Evolutionary conservation across 2,329 filamentous ascomycete species (phyloP), one percentile per base, ranked within the genome.

Genomic region (Phoma herbarum): DNA sequence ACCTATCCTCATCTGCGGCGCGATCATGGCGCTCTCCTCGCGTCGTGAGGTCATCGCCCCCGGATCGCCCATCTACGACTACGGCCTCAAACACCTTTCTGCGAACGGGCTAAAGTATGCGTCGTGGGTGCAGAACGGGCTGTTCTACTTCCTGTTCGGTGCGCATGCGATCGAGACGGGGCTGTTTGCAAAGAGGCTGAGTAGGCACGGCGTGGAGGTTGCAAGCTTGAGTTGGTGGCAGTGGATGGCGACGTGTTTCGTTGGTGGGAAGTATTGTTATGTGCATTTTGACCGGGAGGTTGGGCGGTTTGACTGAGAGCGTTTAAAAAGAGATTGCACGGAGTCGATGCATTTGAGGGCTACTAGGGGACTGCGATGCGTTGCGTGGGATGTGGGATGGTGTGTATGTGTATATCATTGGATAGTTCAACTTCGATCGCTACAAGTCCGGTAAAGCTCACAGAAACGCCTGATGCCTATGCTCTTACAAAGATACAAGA

Each of bases 161-260:
- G 65, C 62, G 10, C 70, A 72, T 10, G 61, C 61, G 1, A 54
- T 70, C 3, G 69, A 71, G 42, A 66, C 65, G 10, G 64, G 51
- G 4, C 52, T 67, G 2, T 70, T 72, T 22, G 59, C 62, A 5
- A 62, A 57, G 45, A 52, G 61, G 20, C 31, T 71, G 39, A 57
- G 43, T 0, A 55, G 56, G 25, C 63, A 67, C 37, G 65, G 70
- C 0, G 58, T 72, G 1, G 48, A 59, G n/a, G 43, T 64, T 1
- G 12, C 49, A 12, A 68, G 67, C 31, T 20, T 33, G 3, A 56
- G 60, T 11, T 70, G 70, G 67, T 65, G 51, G 43, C 65, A 70
- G 50, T 70, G 69, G 68, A 60, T 71, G 23, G 66, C 42, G 1
- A 71, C 68, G 23, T 69, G 70, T 49, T 72, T 67, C 45, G 52